A percentile compares a stretch with the other conserved stretches of the same genome.
These are phyloP conservation scores for Globisporangium cystogenes DNA, from an alignment of 352 stramenopile genomes.

Conservation along the genomic window DNA sequence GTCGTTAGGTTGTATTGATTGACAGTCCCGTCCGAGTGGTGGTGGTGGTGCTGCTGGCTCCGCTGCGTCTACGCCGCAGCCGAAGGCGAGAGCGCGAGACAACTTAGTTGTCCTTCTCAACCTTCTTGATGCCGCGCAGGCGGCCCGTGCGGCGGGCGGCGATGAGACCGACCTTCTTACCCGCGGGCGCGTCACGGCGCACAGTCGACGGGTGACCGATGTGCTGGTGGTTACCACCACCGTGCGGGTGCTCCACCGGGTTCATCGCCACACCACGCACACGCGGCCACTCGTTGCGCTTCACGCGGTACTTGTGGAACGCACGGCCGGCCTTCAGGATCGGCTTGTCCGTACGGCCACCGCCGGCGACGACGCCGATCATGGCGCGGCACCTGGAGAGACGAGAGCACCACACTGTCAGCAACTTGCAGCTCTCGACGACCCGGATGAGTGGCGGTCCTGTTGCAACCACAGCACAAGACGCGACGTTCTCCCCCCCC, in stretches of 20 bases:
- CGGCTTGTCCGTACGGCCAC: conserved; percentile 98
- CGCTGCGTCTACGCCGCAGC: no score
- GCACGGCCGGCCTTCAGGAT: conserved; percentile 77
- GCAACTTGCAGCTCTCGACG: conserved; percentile 3
- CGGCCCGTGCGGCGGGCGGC: conserved; percentile 95
- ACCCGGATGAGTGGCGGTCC: no score
- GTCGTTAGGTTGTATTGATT: conserved; percentile 18
- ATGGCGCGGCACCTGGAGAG: conserved; percentile 92
- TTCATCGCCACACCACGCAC: conserved; percentile 99
- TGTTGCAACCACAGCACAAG: neutral
- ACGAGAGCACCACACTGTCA: conserved; percentile 18
- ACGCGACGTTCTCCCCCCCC: conserved; percentile 4
- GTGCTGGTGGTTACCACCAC: conserved; percentile 99
- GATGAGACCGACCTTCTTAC: conserved; percentile 99
- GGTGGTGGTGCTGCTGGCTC: conserved; percentile 2
- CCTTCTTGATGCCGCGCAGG: conserved; percentile 98
- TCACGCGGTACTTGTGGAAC: conserved; percentile 43
- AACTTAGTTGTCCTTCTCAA: conserved; percentile 87
- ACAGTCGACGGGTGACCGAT: conserved; percentile 99
- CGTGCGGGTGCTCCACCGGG: conserved; percentile 98
- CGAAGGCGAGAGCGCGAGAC: conserved; percentile 6
- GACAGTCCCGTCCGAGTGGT: conserved; percentile 35
- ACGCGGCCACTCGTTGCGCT: conserved; percentile 99
- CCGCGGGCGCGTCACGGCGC: conserved; percentile 88
- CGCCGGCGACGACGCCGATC: conserved; percentile 96